Evolutionary conservation across 768 basidiomycete genomes (phyloP), one percentile per base, ranked within the genome.

Genomic region (Leccinum obscurum): DNA sequence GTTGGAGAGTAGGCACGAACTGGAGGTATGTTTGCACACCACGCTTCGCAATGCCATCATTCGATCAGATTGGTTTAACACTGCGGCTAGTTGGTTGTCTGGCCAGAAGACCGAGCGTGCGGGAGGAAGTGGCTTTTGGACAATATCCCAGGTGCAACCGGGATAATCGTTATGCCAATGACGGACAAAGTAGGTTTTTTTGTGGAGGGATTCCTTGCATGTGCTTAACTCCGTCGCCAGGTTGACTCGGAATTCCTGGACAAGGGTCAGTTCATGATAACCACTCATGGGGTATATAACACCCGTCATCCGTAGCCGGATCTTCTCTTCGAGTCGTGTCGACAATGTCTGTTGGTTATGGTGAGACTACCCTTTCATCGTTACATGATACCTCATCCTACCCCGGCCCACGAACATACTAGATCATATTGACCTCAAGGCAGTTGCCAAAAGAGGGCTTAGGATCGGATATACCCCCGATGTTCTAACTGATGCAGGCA

Each of bases 381-480:
- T 15, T 17, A 46, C 35, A 7, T 2, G 1, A 14, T 26, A 35
- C 13, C 17, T 44, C 37, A 59, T 34, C 50, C 37, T 26, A 2
- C 22, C 14, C 34, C 6, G 32, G 8, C 14, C 58, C 13, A 37
- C 51, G 22, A 54, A 15, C 9, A 53, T 52, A 11, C 17, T 64
- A 95, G 96, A 99, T 56, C 97, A 98, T 63, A 81, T 93, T 41
- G 84, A 90, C 62, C 76, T 90, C 1, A 71, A 77, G 22, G 85
- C 83, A 32, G 73, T 88, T 7, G 80, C 85, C 11, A 76, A 81
- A 64, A 82, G 86, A 15, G 79, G 81, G 1, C 81, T 98, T 59
- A 82, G 81, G 51, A 72, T 98, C 6, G 97, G 97, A 7, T 93
- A 93, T 73, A 98, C 95, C 0, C 97, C 96, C 0, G 93, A 95